These are phyloP conservation scores for Epithemia pelagica DNA, from an alignment of 108 stramenopile species.

Conservation along the genomic window DNA sequence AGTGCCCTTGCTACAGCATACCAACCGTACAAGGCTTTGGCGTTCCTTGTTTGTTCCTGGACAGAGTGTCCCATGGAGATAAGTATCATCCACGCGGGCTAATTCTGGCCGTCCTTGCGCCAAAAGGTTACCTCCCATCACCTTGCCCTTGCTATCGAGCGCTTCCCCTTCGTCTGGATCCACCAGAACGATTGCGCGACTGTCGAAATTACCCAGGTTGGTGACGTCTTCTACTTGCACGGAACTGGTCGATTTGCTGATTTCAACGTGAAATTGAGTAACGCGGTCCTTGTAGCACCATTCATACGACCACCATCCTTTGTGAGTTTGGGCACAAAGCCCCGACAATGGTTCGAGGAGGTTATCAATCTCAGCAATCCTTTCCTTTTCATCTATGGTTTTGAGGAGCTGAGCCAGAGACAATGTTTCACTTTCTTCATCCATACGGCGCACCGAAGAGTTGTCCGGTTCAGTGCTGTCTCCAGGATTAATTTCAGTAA, in stretches of 20 bases:
- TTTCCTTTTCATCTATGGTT: slow-evolving; percentile 4
- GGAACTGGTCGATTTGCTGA: slow-evolving; percentile 7
- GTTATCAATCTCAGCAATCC: slow-evolving; percentile 8
- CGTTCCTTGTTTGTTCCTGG: slow-evolving; percentile 46
- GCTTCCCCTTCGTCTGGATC: slow-evolving; percentile 2
- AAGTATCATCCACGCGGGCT: slow-evolving; percentile 25
- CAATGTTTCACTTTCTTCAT: slow-evolving; percentile 2
- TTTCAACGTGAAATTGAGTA: slow-evolving; percentile 71
- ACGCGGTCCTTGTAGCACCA: slow-evolving; percentile 68
- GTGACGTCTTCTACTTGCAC: slow-evolving; percentile 45
- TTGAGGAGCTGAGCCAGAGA: neutral
- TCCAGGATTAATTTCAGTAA: neutral
- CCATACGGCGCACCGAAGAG: neutral
- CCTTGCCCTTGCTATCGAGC: neutral
- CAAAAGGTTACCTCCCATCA: neutral
- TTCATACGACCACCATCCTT: slow-evolving; percentile 89
- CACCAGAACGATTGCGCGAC: slow-evolving; percentile 11
- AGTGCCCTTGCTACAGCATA: slow-evolving; percentile 54
- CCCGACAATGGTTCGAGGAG: slow-evolving; percentile 32
- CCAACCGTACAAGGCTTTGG: slow-evolving; percentile 32
- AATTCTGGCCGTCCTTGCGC: slow-evolving; percentile 15
- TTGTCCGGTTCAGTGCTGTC: neutral
- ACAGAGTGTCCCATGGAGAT: slow-evolving; percentile 47
- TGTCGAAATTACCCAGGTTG: slow-evolving; percentile 43
- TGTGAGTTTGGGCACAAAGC: slow-evolving; percentile 63